Evolutionary conservation across 2,329 filamentous ascomycete species (phyloP).

Genomic region (Cladophialophora exuberans): DNA sequence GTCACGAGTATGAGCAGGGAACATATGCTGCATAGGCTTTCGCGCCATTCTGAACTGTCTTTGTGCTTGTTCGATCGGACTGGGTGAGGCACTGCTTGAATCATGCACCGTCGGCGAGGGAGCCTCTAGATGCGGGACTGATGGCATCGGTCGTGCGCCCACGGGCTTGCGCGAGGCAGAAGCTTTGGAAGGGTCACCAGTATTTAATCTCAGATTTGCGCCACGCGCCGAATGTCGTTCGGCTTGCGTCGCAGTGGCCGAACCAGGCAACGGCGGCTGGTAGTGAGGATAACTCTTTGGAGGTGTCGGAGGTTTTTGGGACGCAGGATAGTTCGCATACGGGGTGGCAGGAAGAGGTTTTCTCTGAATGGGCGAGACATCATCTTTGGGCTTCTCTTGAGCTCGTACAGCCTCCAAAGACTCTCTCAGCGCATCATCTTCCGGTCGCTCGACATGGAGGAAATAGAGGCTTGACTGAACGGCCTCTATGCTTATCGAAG

Average conservation of each 20-base stretch:
- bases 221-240: slow-evolving; percentile 27
- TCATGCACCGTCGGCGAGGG: neutral
- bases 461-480: slow-evolving; percentile 89
- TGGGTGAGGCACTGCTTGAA: neutral
- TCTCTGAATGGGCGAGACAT: slow-evolving; percentile 26
- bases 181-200: neutral
- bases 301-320: slow-evolving; percentile 26
- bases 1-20: neutral
- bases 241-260: slow-evolving; percentile 21
- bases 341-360: slow-evolving; percentile 33
- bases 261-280: slow-evolving; percentile 19
- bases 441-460: slow-evolving; percentile 73
- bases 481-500: slow-evolving; percentile 82
- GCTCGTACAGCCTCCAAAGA: slow-evolving; percentile 42
- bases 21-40: slow-evolving; percentile 19
- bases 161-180: slow-evolving; percentile 23
- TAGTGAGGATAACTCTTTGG: slow-evolving; percentile 31
- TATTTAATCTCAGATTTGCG: slow-evolving; percentile 22
- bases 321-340: slow-evolving; percentile 29
- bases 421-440: slow-evolving; percentile 53
- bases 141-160: slow-evolving; percentile 24
- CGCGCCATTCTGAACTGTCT: slow-evolving; percentile 15
- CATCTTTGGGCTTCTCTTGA: slow-evolving; percentile 12
- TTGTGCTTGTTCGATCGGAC: slow-evolving; percentile 6
- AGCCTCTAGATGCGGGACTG: neutral